Base-by-base conservation (phyloP, 2,329 filamentous ascomycete genomes). In the Rhytidhysteron rufulum region DNA sequence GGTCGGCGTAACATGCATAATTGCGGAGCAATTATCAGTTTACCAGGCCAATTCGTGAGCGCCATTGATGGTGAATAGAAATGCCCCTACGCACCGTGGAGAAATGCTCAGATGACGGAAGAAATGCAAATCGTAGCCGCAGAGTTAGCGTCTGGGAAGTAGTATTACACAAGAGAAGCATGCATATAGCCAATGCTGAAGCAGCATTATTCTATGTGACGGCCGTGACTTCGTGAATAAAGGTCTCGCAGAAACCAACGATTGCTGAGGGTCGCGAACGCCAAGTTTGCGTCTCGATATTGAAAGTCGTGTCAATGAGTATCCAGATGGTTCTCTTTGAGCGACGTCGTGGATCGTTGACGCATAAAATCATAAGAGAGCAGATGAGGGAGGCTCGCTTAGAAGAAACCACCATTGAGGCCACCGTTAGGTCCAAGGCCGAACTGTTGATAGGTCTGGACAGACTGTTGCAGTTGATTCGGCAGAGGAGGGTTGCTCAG, bases 331-430 rank as follows among this genome's bases (percentile, higher is more conserved):
- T 39, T 41, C n/a, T 49, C 40, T 36, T 36, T 45, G 34, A 41
- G 44, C 46, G 45, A 55, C 47, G 48, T 56, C 58, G 57, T 78
- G 72, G 55, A 72, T 77, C 41, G 74, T 70, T 11, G 77, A 47
- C 70, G 75, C 48, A 67, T 69, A 45, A 69, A 64, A 52, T 77
- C 74, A 54, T 78, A 48, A 52, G 40, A 39, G 37, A 37, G 39
- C 46, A n/a, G n/a, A n/a, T n/a, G 42, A 42, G 44, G 41, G 48
- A 37, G 35, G 30, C 20, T 39, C 32, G 20, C 46, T 51, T 51
- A 77, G 43, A 75, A 54, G 45, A 74, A 71, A 7, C 57, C 72
- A 1, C 57, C 72, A 1, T 72, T 71, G 30, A 68, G 57, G 19
- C 55, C 50, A 71, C 62, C 19, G 61, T 63, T 16, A 66, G 47